Conservation (phyloP, 2,329 filamentous ascomycete genomes). For the Botrytis medusae region DNA sequence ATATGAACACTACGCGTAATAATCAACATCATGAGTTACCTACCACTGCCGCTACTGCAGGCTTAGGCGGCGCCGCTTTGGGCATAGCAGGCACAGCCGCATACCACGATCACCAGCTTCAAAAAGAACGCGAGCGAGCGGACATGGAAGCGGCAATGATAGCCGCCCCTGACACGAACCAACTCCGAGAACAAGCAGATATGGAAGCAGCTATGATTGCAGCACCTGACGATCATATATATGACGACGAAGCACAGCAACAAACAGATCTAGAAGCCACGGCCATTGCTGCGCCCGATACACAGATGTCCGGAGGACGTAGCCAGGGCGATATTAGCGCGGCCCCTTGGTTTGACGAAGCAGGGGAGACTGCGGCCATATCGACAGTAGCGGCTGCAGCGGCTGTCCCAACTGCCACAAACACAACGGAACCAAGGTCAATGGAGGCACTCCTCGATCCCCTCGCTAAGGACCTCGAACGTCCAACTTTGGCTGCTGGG, state of each 20-base stretch:
- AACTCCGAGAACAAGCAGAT: conserved; percentile 27
- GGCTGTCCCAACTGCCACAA: conserved; percentile 4
- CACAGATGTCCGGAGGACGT: conserved; percentile 31
- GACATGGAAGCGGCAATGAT: conserved; percentile 29
- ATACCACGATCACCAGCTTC: conserved; percentile 26
- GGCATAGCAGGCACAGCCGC: conserved; percentile 26
- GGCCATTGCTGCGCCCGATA: conserved; percentile 23
- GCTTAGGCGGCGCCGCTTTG: conserved; percentile 29
- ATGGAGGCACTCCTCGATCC: conserved; percentile 25
- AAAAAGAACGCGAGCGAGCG: conserved; percentile 25
- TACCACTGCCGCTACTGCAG: conserved; percentile 26
- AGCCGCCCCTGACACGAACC: conserved; percentile 32
- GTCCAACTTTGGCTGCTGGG: conserved; percentile 31
- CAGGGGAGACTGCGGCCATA: not conserved
- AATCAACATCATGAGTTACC: conserved; percentile 14
- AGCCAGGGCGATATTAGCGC: conserved; percentile 27
- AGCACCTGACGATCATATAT: conserved; percentile 29
- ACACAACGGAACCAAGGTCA: conserved; percentile 7
- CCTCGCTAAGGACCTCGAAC: conserved; percentile 25
- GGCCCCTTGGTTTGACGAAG: not conserved
- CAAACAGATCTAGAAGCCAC: conserved; percentile 28
- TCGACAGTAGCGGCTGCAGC: conserved; percentile 3
- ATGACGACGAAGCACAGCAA: conserved; percentile 24
- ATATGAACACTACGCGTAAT: conserved; percentile 20
- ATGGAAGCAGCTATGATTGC: conserved; percentile 33